These are phyloP conservation scores for Solanum ahanhuiri DNA, from an alignment of 257 asterid genomes.

Conservation along the genomic window DNA sequence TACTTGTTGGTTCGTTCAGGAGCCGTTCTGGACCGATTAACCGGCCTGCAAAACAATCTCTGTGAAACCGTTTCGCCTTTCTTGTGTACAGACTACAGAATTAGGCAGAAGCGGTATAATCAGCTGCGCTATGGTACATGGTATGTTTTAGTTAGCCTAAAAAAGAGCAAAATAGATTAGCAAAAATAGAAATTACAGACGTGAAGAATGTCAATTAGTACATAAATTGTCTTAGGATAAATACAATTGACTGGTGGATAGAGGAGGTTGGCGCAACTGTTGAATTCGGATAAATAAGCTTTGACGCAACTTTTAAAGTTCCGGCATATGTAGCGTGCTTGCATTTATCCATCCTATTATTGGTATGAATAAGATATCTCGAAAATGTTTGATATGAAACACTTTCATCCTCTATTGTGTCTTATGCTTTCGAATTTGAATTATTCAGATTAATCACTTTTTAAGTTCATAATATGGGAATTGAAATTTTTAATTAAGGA, in stretches of 20 bases:
- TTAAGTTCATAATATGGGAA: too few species aligned
- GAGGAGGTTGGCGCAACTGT: background rate
- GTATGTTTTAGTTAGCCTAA: background rate
- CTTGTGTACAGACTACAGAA: background rate
- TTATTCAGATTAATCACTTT: too few species aligned
- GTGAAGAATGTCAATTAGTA: background rate
- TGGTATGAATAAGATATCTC: background rate
- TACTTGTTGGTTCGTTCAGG: slow-evolving; percentile 14
- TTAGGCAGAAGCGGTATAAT: background rate
- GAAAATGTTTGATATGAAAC: background rate
- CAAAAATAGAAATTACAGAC: background rate
- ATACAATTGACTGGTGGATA: background rate
- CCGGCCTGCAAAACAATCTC: slow-evolving; percentile 25
- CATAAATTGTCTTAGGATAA: background rate
- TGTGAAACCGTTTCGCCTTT: background rate
- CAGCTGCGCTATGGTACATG: background rate
- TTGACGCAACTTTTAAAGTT: too few species aligned
- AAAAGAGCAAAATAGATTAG: background rate
- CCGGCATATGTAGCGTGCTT: too few species aligned
- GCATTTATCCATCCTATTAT: background rate
- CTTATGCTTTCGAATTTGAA: too few species aligned
- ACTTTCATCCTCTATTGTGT: too few species aligned
- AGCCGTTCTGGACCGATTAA: slow-evolving; percentile 44
- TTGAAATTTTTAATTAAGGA: too few species aligned
- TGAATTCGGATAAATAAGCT: background rate